Conservation (phyloP, 2,329 filamentous ascomycete species). For the Colletotrichum tropicale region DNA sequence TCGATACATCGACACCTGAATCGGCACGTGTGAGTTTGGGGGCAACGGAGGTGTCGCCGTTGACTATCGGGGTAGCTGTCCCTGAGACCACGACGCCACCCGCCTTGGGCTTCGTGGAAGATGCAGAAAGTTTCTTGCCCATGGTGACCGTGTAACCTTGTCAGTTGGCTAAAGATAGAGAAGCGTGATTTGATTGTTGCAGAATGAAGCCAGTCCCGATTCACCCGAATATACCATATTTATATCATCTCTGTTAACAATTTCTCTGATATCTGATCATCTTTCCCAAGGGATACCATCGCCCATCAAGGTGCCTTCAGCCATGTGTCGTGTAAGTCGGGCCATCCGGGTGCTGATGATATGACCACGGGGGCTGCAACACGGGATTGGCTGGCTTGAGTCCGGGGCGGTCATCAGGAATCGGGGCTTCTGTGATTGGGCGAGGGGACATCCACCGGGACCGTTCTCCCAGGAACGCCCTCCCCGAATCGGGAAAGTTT, state of each 20-base stretch:
- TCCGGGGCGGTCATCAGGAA: constrained; percentile 12
- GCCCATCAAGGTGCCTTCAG: constrained; percentile 11
- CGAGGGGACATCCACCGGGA: background rate
- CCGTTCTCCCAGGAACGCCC: background rate
- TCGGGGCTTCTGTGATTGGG: constrained; percentile 10
- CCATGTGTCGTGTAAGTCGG: background rate
- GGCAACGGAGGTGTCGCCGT: background rate
- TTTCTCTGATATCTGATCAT: background rate
- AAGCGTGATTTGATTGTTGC: background rate
- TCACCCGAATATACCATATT: background rate
- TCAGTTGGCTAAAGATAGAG: too few relatives aligned
- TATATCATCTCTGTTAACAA: background rate
- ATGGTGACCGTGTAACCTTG: background rate
- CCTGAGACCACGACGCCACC: background rate
- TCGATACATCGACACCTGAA: constrained; percentile 6
- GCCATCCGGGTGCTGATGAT: constrained; percentile 10
- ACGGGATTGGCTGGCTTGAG: constrained; percentile 10
- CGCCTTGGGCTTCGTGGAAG: background rate
- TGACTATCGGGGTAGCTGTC: background rate
- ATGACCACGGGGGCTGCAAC: background rate
- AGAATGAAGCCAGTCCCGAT: background rate
- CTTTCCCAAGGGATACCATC: background rate
- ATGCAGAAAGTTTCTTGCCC: constrained; percentile 5
- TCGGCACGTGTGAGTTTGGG: constrained; percentile 9
- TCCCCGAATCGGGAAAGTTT: background rate